Base-by-base conservation (phyloP, 2,329 filamentous ascomycete genomes). In the Ilyonectria destructans region DNA sequence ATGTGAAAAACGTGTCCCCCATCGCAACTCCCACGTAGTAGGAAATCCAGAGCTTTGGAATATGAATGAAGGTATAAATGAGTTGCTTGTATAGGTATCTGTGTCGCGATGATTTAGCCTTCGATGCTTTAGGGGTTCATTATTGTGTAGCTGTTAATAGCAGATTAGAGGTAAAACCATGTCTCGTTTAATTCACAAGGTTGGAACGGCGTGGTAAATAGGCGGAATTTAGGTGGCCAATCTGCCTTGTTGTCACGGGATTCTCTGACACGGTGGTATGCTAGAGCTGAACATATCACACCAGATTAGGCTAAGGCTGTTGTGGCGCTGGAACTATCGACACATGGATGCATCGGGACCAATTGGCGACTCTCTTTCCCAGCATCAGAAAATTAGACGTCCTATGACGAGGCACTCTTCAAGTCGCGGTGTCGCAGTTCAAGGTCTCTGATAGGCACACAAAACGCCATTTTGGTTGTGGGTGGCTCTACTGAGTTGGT, bases 301-400 rank as follows among this genome's bases (percentile, higher is more conserved):
- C n/a, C n/a, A n/a, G n/a, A n/a, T n/a, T n/a, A n/a, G n/a, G 31
- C 54, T 13, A 57, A 40, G 33, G 33, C 35, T 8, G 37, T 19
- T 43, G 54, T n/a, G 33, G 54, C 54, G 54, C 21, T 57, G 23
- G 19, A 23, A 26, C 35, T 43, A 45, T 43, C 54, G 15, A 43
- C 19, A 29, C 35, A 57, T 19, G 21, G 12, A 45, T 45, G 35
- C 17, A n/a, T 35, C 19, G 21, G 21, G 43, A 46, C 43, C 43
- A 46, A 46, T 46, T 21, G 17, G 43, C 17, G 43, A 19, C 43
- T 19, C 1, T 21, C 43, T 21, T 21, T 19, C 43, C 43, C n/a
- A 19, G 43, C n/a, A 46, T 19, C n/a, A 12, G n/a, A 46, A 19
- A 21, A 19, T 6, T 19, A 19, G n/a, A 3, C 43, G 43, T 19